Conservation (phyloP, 164 flowering plant genomes). For the Malania oleifera region DNA sequence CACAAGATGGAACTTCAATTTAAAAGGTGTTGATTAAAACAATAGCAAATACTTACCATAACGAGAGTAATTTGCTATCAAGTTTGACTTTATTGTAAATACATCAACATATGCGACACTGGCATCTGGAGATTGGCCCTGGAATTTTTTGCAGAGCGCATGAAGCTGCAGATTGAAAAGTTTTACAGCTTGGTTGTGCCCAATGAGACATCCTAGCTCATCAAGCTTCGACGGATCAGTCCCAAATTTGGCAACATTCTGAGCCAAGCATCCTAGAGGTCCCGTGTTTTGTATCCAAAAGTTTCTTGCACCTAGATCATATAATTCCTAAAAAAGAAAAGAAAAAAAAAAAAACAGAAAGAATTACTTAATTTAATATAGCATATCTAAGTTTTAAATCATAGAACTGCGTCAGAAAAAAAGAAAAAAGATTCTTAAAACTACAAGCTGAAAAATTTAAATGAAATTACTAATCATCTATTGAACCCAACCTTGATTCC, state of each 20-base stretch:
- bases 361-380: not conserved
- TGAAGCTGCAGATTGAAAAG: conserved; percentile 87
- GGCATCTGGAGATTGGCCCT: conserved; percentile 50
- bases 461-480: too few relatives aligned
- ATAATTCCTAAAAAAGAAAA: conserved; percentile 42
- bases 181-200: conserved; percentile 77
- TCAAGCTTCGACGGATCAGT: conserved; percentile 78
- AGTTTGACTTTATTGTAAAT: conserved; percentile 58
- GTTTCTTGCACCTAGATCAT: conserved; percentile 74
- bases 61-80: conserved; percentile 70
- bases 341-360: conserved; percentile 2
- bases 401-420: not conserved
- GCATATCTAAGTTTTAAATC: not conserved
- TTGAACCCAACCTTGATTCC: conserved; percentile 56
- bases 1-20: too few relatives aligned
- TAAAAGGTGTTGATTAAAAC: not conserved
- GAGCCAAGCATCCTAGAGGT: conserved; percentile 89
- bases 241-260: conserved; percentile 76
- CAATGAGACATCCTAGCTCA: conserved; percentile 67
- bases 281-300: conserved; percentile 98
- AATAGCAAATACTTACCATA: conserved; percentile 44
- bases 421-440: not conserved
- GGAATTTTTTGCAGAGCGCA: conserved; percentile 57
- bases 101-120: conserved; percentile 73
- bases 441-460: too few relatives aligned